Evolutionary conservation across 1,139 yeast genomes (phyloP).

Genomic region (Blastobotrys ciferrii): DNA sequence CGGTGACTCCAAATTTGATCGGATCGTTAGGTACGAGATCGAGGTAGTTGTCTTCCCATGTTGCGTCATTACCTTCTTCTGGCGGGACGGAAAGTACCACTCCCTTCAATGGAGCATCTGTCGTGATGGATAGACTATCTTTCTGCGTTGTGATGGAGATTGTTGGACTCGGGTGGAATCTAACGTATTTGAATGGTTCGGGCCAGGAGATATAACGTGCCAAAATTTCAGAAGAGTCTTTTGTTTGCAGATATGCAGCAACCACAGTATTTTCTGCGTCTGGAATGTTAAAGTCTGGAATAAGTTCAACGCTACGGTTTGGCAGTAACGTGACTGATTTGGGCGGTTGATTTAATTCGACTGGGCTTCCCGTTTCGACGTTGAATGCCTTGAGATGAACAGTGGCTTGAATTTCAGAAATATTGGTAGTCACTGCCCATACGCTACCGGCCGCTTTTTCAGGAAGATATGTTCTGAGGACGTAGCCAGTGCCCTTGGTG

Average conservation of each 20-base stretch:
- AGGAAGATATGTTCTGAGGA: conserved; percentile 18
- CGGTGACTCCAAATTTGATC: conserved; percentile 15
- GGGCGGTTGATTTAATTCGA: conserved; percentile 15
- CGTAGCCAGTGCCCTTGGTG: conserved; percentile 15
- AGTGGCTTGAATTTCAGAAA: conserved; percentile 24
- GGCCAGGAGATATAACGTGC: conserved; percentile 25
- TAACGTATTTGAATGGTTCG: conserved; percentile 24
- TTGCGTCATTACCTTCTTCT: conserved; percentile 22
- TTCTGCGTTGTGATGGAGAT: conserved; percentile 10
- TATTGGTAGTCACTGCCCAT: conserved; percentile 42
- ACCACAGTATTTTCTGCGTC: conserved; percentile 15
- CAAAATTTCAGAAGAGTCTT: conserved; percentile 4
- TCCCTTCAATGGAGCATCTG: conserved; percentile 23
- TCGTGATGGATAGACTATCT: conserved; percentile 13
- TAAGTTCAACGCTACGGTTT: conserved; percentile 38
- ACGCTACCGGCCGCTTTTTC: conserved; percentile 33
- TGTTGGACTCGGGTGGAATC: conserved; percentile 15
- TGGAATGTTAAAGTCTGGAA: conserved; percentile 13
- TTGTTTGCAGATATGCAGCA: conserved; percentile 16
- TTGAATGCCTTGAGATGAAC: conserved; percentile 36
- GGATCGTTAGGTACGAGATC: conserved; percentile 24
- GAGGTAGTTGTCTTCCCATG: conserved; percentile 24
- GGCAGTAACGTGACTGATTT: conserved; percentile 28
- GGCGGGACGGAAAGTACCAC: conserved; percentile 18
- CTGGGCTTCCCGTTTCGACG: conserved; percentile 34